Base-by-base conservation (phyloP, 192 early-diverging fungal genomes). In the Entophlyctis luteolus region DNA sequence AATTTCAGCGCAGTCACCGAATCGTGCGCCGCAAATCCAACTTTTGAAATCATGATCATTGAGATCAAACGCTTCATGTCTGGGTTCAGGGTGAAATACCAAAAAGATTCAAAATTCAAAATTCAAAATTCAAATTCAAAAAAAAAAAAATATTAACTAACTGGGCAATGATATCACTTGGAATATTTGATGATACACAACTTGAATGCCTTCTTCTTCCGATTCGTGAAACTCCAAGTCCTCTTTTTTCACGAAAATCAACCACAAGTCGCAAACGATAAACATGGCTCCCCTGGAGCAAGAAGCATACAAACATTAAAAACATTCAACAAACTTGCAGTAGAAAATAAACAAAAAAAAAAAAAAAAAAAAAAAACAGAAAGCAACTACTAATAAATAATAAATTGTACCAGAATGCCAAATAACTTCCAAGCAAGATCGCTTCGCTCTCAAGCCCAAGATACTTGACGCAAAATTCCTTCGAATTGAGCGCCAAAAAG, bases 21-120 rank as follows among this genome's bases (percentile, higher is more conserved):
- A 73, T 97, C 96, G 78, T 99, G 96, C 38, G 92, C 87, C 52
- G 93, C 92, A 63, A 97, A 99, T 4, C 94, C 95, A 62, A 99
- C 86, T 72, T 99, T 99, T 57, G 91, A 84, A 6, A 90, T 78
- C 52, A 99, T 70, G 38, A 95, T 78, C 2, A 97, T 84, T 6
- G 76, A 48, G 55, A 96, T 93, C 62, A 97, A 87, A 25, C 77
- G 77, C 58, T 80, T 82, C 94, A 99, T 95, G 67, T 97, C 90
- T 75, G 22, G 5, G 45, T 16, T 23, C 56, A 68, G n/a, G 23
- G 12, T 16, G 14, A 22, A 8, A n/a, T n/a, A 25, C 48, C 18
- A 52, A 10, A 47, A 32, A 22, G 0, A 60, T 23, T 45, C 42
- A 10, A 45, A 45, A 45, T n/a, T 10, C 42, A 12, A 45, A 45